phyloP scores from a whole-genome alignment of 2,329 filamentous ascomycete species.

The Hypoxylon sp. region DNA sequence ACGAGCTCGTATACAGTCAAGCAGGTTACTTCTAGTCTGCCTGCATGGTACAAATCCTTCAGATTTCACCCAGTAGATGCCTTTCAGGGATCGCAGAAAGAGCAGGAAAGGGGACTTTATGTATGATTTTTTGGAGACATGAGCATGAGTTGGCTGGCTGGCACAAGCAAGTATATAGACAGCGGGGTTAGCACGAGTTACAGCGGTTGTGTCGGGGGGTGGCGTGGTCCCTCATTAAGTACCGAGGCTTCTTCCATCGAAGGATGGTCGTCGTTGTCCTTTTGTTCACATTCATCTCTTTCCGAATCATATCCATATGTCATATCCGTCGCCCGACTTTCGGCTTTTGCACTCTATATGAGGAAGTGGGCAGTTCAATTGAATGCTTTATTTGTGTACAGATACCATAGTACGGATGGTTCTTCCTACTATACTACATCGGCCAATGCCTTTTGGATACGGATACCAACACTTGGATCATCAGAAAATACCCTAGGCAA shows the following conservation, averaged over 20 bases:
- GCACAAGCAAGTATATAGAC: neutral
- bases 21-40: neutral
- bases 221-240: neutral
- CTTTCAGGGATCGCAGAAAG: neutral
- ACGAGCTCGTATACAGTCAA: neutral
- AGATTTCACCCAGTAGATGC: neutral
- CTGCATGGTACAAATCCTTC: conserved; percentile 3
- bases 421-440: neutral
- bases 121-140: neutral
- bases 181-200: conserved; percentile 15
- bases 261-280: conserved; percentile 1
- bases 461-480: neutral
- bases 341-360: conserved; percentile 5
- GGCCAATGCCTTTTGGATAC: neutral
- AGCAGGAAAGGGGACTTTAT: neutral
- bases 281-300: neutral
- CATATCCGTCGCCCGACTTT: neutral
- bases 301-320: neutral
- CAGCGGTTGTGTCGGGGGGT: neutral
- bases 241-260: conserved; percentile 15
- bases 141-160: neutral
- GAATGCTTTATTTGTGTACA: neutral
- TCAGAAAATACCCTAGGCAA: neutral
- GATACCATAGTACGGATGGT: neutral
- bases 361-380: neutral